Conservation (phyloP, 768 basidiomycete genomes). For the Cytidiella melzeri region DNA sequence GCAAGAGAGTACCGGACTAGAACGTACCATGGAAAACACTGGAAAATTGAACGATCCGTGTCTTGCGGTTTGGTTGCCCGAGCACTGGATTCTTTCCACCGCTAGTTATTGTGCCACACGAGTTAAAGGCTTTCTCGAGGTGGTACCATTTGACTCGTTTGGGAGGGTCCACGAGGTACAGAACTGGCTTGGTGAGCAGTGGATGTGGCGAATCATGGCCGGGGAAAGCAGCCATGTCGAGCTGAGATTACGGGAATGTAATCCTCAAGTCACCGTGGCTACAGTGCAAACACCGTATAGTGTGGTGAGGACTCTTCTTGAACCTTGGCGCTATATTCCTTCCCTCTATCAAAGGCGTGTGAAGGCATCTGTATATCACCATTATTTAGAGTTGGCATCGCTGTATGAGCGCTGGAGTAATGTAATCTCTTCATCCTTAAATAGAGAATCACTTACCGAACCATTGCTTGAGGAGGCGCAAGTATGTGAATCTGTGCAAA, state of each 20-base stretch:
- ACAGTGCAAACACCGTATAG: neutral
- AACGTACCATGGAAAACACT: constrained; percentile 2
- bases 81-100: neutral
- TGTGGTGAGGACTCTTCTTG: no score
- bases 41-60: neutral
- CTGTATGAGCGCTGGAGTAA: no score
- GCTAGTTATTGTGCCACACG: neutral
- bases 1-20: no score
- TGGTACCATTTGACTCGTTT: constrained; percentile 6
- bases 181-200: neutral
- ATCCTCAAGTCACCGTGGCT: neutral
- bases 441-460: no score
- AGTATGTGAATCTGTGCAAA: no score
- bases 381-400: no score
- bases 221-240: neutral
- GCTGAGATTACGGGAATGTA: neutral
- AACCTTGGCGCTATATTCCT: no score
- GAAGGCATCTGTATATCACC: no score
- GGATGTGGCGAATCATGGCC: constrained; percentile 7
- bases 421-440: no score
- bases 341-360: no score
- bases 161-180: constrained; percentile 4
- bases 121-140: neutral
- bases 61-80: neutral
- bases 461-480: no score